Conservation (phyloP, 495 filamentous ascomycete species). For the Hypomontagnella monticulosa region DNA sequence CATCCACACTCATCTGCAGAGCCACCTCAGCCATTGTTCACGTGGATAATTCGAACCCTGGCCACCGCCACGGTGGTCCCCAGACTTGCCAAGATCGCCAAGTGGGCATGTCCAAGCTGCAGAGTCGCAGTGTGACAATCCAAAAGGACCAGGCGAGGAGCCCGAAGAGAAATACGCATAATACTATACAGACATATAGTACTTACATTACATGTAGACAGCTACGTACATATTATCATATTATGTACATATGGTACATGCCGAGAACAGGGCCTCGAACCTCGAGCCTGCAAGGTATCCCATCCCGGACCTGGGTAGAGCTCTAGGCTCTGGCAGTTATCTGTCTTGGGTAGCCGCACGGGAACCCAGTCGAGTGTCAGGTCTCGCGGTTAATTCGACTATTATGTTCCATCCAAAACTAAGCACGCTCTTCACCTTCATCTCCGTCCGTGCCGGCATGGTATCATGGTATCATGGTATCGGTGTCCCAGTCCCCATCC, state of each 20-base stretch:
- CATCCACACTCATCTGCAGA: slow-evolving; percentile 39
- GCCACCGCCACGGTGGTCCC: slow-evolving; percentile 32
- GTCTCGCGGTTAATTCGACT: slow-evolving; percentile 30
- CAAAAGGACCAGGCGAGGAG: slow-evolving; percentile 22
- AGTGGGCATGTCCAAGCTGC: slow-evolving; percentile 40
- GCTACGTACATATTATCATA: slow-evolving; percentile 4
- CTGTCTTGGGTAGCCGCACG: slow-evolving; percentile 25
- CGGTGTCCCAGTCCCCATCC: slow-evolving; percentile 6
- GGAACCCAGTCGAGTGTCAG: slow-evolving; percentile 25
- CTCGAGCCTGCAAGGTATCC: slow-evolving; percentile 25
- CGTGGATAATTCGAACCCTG: slow-evolving; percentile 34
- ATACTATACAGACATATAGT: no score
- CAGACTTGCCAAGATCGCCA: slow-evolving; percentile 41
- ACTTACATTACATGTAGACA: not conserved
- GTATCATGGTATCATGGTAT: no score
- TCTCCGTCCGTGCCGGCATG: slow-evolving; percentile 17
- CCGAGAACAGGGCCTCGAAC: slow-evolving; percentile 35
- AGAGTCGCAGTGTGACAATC: slow-evolving; percentile 42
- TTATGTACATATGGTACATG: slow-evolving; percentile 15
- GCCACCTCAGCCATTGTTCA: slow-evolving; percentile 43
- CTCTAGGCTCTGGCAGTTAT: slow-evolving; percentile 24
- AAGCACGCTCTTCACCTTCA: slow-evolving; percentile 19
- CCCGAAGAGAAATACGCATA: not conserved
- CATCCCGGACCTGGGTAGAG: slow-evolving; percentile 20
- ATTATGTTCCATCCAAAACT: slow-evolving; percentile 32